phyloP scores from a whole-genome alignment of 371 early-diverging fungal genomes.

The Modicella reniformis region DNA sequence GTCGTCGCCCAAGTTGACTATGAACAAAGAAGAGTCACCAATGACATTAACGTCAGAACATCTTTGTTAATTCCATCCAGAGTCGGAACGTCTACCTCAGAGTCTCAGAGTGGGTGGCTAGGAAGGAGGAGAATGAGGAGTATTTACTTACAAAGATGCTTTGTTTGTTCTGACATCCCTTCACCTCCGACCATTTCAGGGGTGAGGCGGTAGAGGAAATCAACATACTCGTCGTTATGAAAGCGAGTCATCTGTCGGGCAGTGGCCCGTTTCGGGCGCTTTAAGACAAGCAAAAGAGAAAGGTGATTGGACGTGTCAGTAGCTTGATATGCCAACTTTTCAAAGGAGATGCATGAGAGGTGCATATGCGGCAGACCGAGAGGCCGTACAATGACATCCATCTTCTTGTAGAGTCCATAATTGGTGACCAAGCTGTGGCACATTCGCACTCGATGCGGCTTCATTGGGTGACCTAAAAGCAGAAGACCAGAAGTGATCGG shows the following conservation, averaged over 20 bases:
- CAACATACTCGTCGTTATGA: constrained; percentile 99
- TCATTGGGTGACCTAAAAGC: constrained; percentile 94
- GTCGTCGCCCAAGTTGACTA: constrained; percentile 94
- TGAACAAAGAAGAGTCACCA: not conserved
- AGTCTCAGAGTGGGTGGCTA: no score
- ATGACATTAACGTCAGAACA: not conserved
- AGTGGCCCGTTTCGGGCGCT: constrained; percentile 89
- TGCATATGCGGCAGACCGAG: not conserved
- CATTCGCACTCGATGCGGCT: constrained; percentile 98
- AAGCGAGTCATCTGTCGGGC: constrained; percentile 96
- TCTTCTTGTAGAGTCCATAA: constrained; percentile 94
- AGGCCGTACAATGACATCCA: constrained; percentile 83
- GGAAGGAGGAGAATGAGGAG: no score
- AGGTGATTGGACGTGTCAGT: not conserved
- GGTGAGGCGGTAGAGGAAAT: constrained; percentile 93
- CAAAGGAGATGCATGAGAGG: not conserved
- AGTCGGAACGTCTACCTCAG: not conserved
- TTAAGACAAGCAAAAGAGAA: constrained; percentile 1
- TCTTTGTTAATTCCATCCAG: not conserved
- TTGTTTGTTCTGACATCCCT: constrained; percentile 83
- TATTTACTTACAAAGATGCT: constrained; percentile 60
- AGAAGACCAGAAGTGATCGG: not conserved
- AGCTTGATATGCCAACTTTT: no score
- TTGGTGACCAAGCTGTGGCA: constrained; percentile 96
- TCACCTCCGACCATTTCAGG: constrained; percentile 91